Evolutionary conservation across 2,329 filamentous ascomycete genomes (phyloP).

Genomic region (Stagonosporopsis rhizophila): DNA sequence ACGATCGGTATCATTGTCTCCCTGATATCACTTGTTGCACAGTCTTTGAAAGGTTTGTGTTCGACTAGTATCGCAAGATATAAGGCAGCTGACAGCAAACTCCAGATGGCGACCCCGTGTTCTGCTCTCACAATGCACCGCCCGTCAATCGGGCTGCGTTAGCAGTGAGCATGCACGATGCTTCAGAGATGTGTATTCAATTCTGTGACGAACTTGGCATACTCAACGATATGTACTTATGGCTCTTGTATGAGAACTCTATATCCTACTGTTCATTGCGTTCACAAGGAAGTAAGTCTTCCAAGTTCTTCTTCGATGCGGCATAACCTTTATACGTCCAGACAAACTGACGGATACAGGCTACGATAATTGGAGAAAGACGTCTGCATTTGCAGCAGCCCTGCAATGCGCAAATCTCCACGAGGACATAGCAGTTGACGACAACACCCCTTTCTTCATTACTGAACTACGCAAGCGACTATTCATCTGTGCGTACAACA

Average conservation of each 20-base stretch:
- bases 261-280: constrained; percentile 36
- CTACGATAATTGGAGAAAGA: constrained; percentile 44
- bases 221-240: constrained; percentile 45
- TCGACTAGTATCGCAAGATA: background rate
- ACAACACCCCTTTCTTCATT: constrained; percentile 47
- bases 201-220: constrained; percentile 44
- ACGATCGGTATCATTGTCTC: constrained; percentile 52
- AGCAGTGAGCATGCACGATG: constrained; percentile 35
- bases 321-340: background rate
- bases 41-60: constrained; percentile 34
- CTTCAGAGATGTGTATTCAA: constrained; percentile 38
- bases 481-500: constrained; percentile 42
- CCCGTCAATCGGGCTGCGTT: constrained; percentile 36
- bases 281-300: constrained; percentile 38
- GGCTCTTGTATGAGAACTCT: constrained; percentile 44
- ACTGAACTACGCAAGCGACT: constrained; percentile 44
- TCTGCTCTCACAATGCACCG: constrained; percentile 37
- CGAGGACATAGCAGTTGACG: constrained; percentile 42
- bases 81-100: constrained; percentile 1
- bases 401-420: constrained; percentile 49
- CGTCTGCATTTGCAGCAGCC: constrained; percentile 37
- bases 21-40: constrained; percentile 48
- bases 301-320: background rate
- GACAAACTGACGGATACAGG: constrained; percentile 19
- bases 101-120: constrained; percentile 43